Evolutionary conservation across 768 basidiomycete genomes (phyloP), one percentile per base, ranked within the genome.

Genomic region (Mycena vulgaris): DNA sequence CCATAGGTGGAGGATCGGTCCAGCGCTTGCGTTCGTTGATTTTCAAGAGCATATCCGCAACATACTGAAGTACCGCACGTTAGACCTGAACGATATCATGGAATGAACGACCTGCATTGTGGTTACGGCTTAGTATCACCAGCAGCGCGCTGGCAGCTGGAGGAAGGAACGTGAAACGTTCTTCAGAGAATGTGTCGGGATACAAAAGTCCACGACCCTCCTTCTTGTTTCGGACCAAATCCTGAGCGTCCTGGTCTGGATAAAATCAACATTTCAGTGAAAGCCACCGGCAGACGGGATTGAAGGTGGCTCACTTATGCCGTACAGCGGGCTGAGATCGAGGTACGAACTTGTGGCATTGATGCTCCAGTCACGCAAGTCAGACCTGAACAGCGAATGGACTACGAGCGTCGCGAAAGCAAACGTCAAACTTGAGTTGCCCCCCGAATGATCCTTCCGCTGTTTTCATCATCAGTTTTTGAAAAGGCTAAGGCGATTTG

Each of bases 361-460:
- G 76, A 85, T 81, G 35, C 78, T 81, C 71, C 78, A 80, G 70
- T 88, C 83, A 4, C 74, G 65, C 14, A 75, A 77, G 70, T 86
- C 80, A 1, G 89, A 89, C 39, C 85, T 79, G 83, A 90, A 91
- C 14, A 90, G 78, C 7, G 83, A 85, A 78, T 92, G 91, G 56
- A 88, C 90, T 66, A 92, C 84, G 42, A 92, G 79, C 33, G 89
- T 82, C 2, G 91, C 92, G 70, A 91, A 92, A 3, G 92, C 89
- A 72, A 92, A 93, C 73, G 89, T 87, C 51, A 91, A 74, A 73
- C 85, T 87, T 19, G 89, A 91, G 68, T 89, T 84, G 28, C 92
- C 92, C 8, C 85, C 86, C 3, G 86, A 82, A 75, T 90, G 89
- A n/a, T 82, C 75, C 49, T 79, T 68, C 66, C 80, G 82, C 76